phyloP scores from a whole-genome alignment of 176 grass and related monocot genomes.

The Carex parvula region DNA sequence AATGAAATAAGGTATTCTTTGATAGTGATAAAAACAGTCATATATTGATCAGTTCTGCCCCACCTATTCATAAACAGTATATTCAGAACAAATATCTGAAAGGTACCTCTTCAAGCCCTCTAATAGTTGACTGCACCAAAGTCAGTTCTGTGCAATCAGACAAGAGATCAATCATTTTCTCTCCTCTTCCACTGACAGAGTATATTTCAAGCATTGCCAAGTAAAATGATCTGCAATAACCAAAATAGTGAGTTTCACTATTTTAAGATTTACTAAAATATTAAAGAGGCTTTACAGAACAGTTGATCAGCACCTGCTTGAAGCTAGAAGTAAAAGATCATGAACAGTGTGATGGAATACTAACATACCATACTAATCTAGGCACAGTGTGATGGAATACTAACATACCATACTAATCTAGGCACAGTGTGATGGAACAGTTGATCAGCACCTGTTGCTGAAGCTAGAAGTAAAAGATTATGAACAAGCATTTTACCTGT shows the following conservation, averaged over 20 bases:
- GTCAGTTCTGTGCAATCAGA: slow-evolving; percentile 47
- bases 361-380: neutral
- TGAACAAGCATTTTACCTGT: slow-evolving; percentile 23
- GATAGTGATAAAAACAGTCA: neutral
- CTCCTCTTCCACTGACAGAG: slow-evolving; percentile 67
- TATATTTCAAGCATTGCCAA: slow-evolving; percentile 87
- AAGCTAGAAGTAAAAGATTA: neutral
- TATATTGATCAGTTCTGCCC: neutral
- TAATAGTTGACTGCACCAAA: slow-evolving; percentile 62
- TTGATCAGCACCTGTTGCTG: neutral
- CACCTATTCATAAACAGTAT: neutral
- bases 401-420: neutral
- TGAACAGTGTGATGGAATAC: neutral
- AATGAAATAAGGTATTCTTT: slow-evolving; percentile 1
- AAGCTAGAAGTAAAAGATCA: neutral
- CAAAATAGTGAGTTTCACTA: slow-evolving; percentile 5
- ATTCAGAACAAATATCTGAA: slow-evolving; percentile 9
- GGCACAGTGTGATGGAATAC: too few relatives aligned
- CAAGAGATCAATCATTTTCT: slow-evolving; percentile 70
- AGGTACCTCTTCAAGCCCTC: slow-evolving; percentile 85
- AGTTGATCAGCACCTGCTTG: neutral
- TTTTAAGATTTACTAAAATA: slow-evolving; percentile 9
- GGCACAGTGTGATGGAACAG: neutral
- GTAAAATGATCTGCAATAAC: slow-evolving; percentile 53
- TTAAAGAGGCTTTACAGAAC: slow-evolving; percentile 5